These are phyloP conservation scores for Cenococcum geophilum DNA, from an alignment of 495 filamentous ascomycete genomes.

Conservation along the genomic window DNA sequence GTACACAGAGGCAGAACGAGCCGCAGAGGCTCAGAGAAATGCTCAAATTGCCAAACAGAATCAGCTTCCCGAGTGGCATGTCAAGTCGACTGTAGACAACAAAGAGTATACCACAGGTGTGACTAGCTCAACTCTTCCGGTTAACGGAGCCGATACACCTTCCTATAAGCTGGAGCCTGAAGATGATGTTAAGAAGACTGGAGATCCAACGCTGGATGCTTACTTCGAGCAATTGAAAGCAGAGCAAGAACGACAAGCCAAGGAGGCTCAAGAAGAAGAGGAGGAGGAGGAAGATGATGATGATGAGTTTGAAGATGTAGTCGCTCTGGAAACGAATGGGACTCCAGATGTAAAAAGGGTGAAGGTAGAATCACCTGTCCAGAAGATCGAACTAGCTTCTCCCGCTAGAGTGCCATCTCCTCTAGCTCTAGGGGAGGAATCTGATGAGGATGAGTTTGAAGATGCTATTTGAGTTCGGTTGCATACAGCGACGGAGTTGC, in stretches of 20 bases:
- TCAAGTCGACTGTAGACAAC: slow-evolving; percentile 68
- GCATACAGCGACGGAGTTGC: slow-evolving; percentile 30
- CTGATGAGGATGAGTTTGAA: slow-evolving; percentile 33
- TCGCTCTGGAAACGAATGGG: background rate
- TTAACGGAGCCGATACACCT: slow-evolving; percentile 13
- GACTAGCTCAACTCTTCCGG: slow-evolving; percentile 3
- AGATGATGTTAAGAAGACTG: slow-evolving; percentile 51
- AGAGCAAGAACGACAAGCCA: slow-evolving; percentile 31
- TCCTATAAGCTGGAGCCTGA: slow-evolving; percentile 44
- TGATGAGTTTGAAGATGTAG: slow-evolving; percentile 33
- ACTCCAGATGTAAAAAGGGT: slow-evolving; percentile 27
- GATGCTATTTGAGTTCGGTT: slow-evolving; percentile 23
- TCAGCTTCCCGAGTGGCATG: slow-evolving; percentile 82
- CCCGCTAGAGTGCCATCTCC: background rate
- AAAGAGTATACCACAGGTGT: slow-evolving; percentile 19
- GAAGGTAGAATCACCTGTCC: slow-evolving; percentile 25
- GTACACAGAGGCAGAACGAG: slow-evolving; percentile 66
- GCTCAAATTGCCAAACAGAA: slow-evolving; percentile 77
- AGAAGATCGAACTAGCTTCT: slow-evolving; percentile 11
- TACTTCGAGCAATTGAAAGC: slow-evolving; percentile 50
- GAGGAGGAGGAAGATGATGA: slow-evolving; percentile 33
- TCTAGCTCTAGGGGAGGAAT: slow-evolving; percentile 24
- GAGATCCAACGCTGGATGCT: slow-evolving; percentile 39
- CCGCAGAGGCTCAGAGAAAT: slow-evolving; percentile 64
- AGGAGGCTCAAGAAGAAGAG: slow-evolving; percentile 42